A percentile compares a stretch with the other conserved stretches of the same genome.
Evolutionary conservation across 257 asterid species (phyloP).

Genomic region (Solanum pimpinellifolium): DNA sequence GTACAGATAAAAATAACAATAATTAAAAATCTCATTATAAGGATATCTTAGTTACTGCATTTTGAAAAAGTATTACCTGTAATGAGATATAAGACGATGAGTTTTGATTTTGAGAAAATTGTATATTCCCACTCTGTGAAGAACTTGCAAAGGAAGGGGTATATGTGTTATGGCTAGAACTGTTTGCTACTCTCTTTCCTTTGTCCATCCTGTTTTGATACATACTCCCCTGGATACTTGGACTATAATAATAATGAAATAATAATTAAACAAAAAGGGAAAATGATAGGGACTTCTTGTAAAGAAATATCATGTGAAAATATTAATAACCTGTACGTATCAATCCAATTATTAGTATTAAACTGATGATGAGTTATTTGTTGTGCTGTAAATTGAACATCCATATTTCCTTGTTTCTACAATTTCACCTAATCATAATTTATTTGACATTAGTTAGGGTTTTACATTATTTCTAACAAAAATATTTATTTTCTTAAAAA

Average conservation of each 20-base stretch:
- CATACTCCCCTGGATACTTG: background rate
- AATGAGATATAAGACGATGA: background rate
- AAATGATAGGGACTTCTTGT: too few relatives aligned
- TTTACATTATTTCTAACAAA: background rate
- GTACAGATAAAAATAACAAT: background rate
- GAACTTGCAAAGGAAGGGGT: background rate
- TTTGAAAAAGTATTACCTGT: background rate
- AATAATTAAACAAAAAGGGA: background rate
- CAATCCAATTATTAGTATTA: background rate
- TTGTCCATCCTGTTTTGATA: background rate
- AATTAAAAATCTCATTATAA: background rate
- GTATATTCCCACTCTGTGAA: background rate
- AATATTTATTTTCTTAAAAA: background rate
- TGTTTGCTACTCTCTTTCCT: background rate
- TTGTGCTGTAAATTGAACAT: background rate
- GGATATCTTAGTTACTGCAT: background rate
- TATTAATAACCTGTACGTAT: background rate
- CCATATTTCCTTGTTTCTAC: slow-evolving; percentile 1
- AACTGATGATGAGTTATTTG: background rate
- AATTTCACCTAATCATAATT: slow-evolving; percentile 6
- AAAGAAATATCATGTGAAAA: background rate
- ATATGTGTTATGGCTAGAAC: background rate
- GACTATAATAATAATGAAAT: background rate
- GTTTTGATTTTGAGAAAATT: background rate
- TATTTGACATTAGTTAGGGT: background rate